Evolutionary conservation across 2,329 filamentous ascomycete genomes (phyloP).

Genomic region (Dothideomycetidae sp.): DNA sequence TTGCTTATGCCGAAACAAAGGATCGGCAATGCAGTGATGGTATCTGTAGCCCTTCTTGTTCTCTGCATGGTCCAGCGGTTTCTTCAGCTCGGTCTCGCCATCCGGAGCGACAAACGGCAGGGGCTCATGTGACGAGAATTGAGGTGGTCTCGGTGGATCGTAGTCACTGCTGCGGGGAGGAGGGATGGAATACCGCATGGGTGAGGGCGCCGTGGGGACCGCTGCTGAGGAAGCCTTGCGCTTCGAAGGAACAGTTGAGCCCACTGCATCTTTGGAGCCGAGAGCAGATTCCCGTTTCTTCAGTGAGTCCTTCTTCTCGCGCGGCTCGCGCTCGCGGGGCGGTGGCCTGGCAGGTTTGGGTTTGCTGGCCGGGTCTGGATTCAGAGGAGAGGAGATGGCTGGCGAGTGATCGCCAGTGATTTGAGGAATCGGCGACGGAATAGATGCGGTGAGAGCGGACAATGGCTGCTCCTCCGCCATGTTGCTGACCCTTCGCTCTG

Average conservation of each 20-base stretch:
- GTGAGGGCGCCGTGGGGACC: conserved; percentile 26
- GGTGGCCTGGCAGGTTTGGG: conserved; percentile 29
- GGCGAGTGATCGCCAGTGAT: conserved; percentile 58
- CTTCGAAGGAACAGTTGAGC: conserved; percentile 24
- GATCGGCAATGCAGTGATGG: conserved; percentile 79
- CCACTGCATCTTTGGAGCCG: conserved; percentile 21
- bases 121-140: conserved; percentile 34
- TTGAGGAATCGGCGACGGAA: neutral
- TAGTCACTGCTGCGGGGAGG: conserved; percentile 35
- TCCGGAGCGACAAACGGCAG: conserved; percentile 29
- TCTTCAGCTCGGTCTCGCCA: conserved; percentile 30
- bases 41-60: conserved; percentile 70
- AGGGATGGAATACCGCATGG: conserved; percentile 37
- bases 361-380: conserved; percentile 43
- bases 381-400: conserved; percentile 58
- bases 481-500: no score
- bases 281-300: conserved; percentile 38
- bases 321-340: conserved; percentile 33
- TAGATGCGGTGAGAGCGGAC: conserved; percentile 1
- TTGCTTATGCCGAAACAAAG: conserved; percentile 68
- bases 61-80: conserved; percentile 40
- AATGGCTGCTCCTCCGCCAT: conserved; percentile 6
- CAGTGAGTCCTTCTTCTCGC: conserved; percentile 36
- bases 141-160: conserved; percentile 33
- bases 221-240: conserved; percentile 22